Evolutionary conservation across 495 filamentous ascomycete species (phyloP).

Genomic region (Apodospora peruviana): DNA sequence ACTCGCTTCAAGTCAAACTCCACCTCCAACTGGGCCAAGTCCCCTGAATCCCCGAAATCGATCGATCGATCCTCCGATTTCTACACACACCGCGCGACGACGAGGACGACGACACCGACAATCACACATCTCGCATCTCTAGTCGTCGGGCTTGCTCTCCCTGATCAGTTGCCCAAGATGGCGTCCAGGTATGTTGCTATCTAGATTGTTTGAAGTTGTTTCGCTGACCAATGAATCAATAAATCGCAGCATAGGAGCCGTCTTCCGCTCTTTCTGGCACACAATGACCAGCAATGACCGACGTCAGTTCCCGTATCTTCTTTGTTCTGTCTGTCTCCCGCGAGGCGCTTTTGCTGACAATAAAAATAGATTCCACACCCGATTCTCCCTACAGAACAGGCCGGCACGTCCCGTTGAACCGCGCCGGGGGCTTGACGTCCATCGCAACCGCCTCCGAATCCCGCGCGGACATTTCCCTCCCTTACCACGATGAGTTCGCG

Average conservation of each 20-base stretch:
- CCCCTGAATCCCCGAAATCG: not conserved
- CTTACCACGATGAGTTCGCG: slow-evolving; percentile 70
- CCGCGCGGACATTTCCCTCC: slow-evolving; percentile 63
- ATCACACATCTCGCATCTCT: not conserved
- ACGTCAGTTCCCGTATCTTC: slow-evolving; percentile 37
- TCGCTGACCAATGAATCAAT: slow-evolving; percentile 3
- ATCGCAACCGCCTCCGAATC: slow-evolving; percentile 75
- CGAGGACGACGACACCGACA: too few species aligned
- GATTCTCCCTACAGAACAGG: slow-evolving; percentile 84
- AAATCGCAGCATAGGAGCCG: slow-evolving; percentile 15
- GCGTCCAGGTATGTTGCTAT: not conserved
- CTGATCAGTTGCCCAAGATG: not conserved
- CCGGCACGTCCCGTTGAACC: slow-evolving; percentile 70
- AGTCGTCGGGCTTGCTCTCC: not conserved
- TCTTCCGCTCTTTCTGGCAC: slow-evolving; percentile 69
- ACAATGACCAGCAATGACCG: slow-evolving; percentile 75
- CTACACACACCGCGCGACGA: too few species aligned
- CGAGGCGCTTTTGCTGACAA: slow-evolving; percentile 26
- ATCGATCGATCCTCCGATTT: not conserved
- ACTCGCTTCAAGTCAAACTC: not conserved
- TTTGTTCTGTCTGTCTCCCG: slow-evolving; percentile 18
- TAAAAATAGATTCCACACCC: slow-evolving; percentile 66
- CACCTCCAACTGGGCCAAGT: not conserved
- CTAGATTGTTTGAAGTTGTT: not conserved
- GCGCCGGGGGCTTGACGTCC: slow-evolving; percentile 65